These are phyloP conservation scores for Pseudozyma flocculosa DNA, from an alignment of 1,284 basidiomycete genomes.

Conservation along the genomic window DNA sequence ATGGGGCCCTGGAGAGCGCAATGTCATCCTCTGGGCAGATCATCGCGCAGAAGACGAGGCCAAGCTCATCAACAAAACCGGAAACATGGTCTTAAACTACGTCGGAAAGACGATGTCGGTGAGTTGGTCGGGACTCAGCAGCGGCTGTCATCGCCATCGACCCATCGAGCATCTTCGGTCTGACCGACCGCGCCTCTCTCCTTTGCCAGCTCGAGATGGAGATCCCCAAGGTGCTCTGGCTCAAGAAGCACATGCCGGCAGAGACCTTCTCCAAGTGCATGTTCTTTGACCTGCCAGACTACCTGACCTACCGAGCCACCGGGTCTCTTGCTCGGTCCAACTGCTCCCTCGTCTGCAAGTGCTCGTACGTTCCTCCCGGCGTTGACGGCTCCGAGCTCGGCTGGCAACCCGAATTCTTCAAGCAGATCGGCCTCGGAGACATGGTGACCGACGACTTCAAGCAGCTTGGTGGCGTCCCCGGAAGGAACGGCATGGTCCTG, in stretches of 20 bases:
- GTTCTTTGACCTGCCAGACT: conserved; percentile 97
- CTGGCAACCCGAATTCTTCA: conserved; percentile 54
- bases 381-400: conserved; percentile 50
- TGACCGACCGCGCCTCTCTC: no score
- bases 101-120: conserved; percentile 96
- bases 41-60: conserved; percentile 92
- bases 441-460: conserved; percentile 67
- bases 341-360: conserved; percentile 96
- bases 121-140: no score
- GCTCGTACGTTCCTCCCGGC: conserved; percentile 81
- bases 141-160: no score
- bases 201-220: conserved; percentile 57
- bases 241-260: conserved; percentile 81
- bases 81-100: conserved; percentile 83
- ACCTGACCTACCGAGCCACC: conserved; percentile 89
- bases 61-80: conserved; percentile 80
- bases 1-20: conserved; percentile 34
- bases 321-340: conserved; percentile 75
- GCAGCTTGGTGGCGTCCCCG: conserved; percentile 74
- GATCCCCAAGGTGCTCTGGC: conserved; percentile 87
- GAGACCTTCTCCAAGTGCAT: conserved; percentile 77
- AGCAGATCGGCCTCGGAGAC: conserved; percentile 55
- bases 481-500: conserved; percentile 67
- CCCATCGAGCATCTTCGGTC: no score
- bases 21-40: conserved; percentile 62